Evolutionary conservation across 352 stramenopile species (phyloP), one percentile per base, ranked within the genome.

Genomic region (Globisporangium ultimum): DNA sequence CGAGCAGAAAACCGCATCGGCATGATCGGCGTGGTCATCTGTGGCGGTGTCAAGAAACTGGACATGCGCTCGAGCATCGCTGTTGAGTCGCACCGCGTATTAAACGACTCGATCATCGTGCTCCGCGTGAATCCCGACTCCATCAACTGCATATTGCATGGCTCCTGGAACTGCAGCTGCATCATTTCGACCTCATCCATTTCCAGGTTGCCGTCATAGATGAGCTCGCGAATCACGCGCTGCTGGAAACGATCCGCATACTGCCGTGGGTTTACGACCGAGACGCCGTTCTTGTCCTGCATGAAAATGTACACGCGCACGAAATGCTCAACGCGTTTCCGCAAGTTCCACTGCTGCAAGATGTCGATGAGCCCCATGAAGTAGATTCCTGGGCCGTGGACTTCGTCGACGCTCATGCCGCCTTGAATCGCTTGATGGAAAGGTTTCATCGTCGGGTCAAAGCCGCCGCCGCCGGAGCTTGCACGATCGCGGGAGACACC

Each of bases 331-430:
- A 95, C 59, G 22, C 89, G 77, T 60, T 98, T 98, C 28, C 91
- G 75, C 0, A 94, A 75, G 58, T 97, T 98, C 84, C 95, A 98
- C 62, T 97, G 89, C 65, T 98, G 92, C 13, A 98, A 75, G 61
- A 98, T 97, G 62, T 98, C 93, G 68, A 98, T 98, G 24, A 98
- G 79, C 1, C 94, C 94, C 71, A 98, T 93, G 68, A 94, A 98
- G 69, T 97, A 98, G 18, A 98, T 79, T 13, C 95, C 95, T 15
- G 89, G 90, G 12, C 93, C 89, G 53, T 94, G 89, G 42, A 97
- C 89, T 62, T 95, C 72, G 41, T 93, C 81, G 36, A 88, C 74
- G 67, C 75, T 80, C 88, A 93, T 87, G 62, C 80, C 70, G 36
- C 78, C 69, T 46, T 78, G 60, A 56, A 74, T 70, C 46, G 66